These are phyloP conservation scores for Psilocybe tampanensis DNA, from an alignment of 768 basidiomycete species.

Conservation along the genomic window DNA sequence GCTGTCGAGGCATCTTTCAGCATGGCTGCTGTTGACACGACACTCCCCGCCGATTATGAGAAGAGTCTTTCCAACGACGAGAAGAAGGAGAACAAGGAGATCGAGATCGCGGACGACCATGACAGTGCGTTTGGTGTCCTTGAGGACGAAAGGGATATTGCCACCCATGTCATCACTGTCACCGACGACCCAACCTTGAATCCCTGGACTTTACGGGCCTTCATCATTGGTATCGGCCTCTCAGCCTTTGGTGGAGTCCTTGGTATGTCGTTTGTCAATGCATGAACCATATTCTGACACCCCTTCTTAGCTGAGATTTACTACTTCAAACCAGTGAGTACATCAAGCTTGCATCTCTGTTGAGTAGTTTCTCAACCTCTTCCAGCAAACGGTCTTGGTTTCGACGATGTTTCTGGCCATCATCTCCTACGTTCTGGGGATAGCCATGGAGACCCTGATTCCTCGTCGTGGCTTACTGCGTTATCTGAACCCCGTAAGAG, in stretches of 20 bases:
- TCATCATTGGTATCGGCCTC: conserved; percentile 48
- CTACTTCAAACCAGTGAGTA: conserved; percentile 57
- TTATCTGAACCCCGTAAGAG: conserved; percentile 54
- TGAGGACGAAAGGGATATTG: conserved; percentile 47
- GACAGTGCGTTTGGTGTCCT: conserved; percentile 36
- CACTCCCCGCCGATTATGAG: conserved; percentile 23
- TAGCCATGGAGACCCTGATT: conserved; percentile 45
- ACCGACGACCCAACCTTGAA: conserved; percentile 47
- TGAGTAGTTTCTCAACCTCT: background rate
- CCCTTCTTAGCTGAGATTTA: conserved; percentile 50
- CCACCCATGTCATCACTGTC: conserved; percentile 46
- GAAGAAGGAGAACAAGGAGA: conserved; percentile 32
- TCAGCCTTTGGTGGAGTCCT: conserved; percentile 52
- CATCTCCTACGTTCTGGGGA: conserved; percentile 52
- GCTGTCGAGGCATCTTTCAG: conserved; percentile 1
- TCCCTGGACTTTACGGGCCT: conserved; percentile 49
- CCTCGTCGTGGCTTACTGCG: conserved; percentile 47
- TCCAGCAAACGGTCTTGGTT: conserved; percentile 52
- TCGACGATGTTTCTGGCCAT: conserved; percentile 58
- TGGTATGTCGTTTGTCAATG: conserved; percentile 29
- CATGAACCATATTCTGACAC: background rate
- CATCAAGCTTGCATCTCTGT: background rate
- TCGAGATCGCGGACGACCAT: conserved; percentile 32
- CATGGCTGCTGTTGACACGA: conserved; percentile 12
- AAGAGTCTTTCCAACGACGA: conserved; percentile 30